Percentiles rank a stretch among this genome's conserved stretches.
Evolutionary conservation across 2,329 filamentous ascomycete genomes (phyloP).

Genomic region (Arthrobotrys iridis): DNA sequence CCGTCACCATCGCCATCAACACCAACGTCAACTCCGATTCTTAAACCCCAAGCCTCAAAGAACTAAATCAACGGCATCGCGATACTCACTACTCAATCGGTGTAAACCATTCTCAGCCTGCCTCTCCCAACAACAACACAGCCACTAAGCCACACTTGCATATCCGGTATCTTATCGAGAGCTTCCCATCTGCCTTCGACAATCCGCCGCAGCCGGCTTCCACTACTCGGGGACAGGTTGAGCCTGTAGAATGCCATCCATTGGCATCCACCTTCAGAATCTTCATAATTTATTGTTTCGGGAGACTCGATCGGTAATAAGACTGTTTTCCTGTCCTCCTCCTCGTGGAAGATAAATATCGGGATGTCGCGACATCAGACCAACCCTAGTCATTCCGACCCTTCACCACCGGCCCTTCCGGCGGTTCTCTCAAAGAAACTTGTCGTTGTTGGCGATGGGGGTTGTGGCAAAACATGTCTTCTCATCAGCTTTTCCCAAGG

Average conservation of each 20-base stretch:
- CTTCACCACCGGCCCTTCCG: constrained; percentile 69
- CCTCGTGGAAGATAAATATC: background rate
- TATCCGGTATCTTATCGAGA: background rate
- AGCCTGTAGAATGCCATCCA: constrained; percentile 40
- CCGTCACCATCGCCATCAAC: background rate
- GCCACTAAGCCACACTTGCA: too few species aligned
- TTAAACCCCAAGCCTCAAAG: too few species aligned
- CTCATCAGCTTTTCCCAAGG: constrained; percentile 99
- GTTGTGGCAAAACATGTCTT: constrained; percentile 97
- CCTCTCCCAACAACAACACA: too few species aligned
- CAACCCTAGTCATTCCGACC: constrained; percentile 1
- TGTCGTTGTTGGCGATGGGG: constrained; percentile 96
- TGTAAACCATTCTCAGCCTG: too few species aligned
- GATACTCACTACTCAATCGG: too few species aligned
- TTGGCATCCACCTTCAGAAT: constrained; percentile 12
- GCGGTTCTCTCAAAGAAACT: constrained; percentile 97
- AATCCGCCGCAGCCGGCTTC: background rate
- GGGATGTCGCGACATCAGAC: constrained; percentile 35
- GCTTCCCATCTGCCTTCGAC: background rate
- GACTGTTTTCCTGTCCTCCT: background rate
- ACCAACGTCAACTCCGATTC: too few species aligned
- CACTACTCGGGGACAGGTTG: background rate
- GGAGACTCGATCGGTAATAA: background rate
- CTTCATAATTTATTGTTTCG: background rate
- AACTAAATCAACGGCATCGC: too few species aligned